A percentile compares a stretch with the other conserved stretches of the same genome.
These are phyloP conservation scores for Entelexis sorbosivorans DNA, from an alignment of 1,139 yeast species.

Conservation along the genomic window DNA sequence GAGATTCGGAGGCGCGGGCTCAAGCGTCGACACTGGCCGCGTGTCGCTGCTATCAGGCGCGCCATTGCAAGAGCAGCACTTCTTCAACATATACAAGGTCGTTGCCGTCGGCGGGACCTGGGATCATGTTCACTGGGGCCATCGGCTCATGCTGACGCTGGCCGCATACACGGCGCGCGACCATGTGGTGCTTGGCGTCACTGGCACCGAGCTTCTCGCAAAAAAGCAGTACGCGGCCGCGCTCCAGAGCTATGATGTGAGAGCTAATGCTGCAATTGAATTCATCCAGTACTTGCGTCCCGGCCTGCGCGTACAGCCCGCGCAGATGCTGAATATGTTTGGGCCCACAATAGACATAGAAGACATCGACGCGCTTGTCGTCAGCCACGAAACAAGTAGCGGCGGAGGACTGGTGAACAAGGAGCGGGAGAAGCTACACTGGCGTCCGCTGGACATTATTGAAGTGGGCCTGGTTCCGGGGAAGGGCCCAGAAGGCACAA, in stretches of 20 bases:
- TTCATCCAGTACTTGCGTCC: constrained; percentile 45
- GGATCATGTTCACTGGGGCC: constrained; percentile 95
- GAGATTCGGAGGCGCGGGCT: not conserved
- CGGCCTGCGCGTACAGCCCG: constrained; percentile 36
- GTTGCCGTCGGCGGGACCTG: constrained; percentile 90
- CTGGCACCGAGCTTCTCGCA: constrained; percentile 61
- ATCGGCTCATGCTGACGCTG: constrained; percentile 68
- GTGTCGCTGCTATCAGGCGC: not conserved
- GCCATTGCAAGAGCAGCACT: not conserved
- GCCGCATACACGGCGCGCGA: constrained; percentile 50
- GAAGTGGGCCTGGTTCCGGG: constrained; percentile 61
- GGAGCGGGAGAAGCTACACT: constrained; percentile 46
- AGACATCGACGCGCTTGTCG: constrained; percentile 66
- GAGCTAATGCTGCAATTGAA: constrained; percentile 40
- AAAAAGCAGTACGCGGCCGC: constrained; percentile 65
- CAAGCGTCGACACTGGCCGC: not conserved
- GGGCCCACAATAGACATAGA: constrained; percentile 85
- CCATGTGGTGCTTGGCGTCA: constrained; percentile 65
- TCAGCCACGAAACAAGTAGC: constrained; percentile 63
- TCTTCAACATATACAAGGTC: constrained; percentile 22
- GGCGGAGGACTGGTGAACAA: constrained; percentile 71
- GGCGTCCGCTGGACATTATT: constrained; percentile 44
- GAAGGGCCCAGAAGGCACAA: constrained; percentile 35
- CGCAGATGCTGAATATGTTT: constrained; percentile 69
- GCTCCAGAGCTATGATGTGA: constrained; percentile 46